Conservation (phyloP, 345 rosid species). For the Eutrema japonicum region DNA sequence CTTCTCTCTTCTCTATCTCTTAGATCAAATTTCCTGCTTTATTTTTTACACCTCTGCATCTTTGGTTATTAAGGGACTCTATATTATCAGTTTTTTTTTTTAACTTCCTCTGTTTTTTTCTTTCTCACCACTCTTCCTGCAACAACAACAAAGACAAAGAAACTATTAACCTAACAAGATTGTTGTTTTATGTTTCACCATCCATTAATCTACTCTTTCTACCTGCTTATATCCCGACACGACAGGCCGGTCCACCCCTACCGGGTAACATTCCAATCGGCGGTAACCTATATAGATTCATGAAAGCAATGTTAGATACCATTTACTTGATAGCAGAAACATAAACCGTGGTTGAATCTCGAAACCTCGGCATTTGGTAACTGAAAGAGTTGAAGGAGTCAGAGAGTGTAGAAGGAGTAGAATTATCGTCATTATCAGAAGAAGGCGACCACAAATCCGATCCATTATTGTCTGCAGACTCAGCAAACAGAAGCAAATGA, state of each 20-base stretch:
- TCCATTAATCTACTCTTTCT: slow-evolving; percentile 12
- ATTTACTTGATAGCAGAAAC: slow-evolving; percentile 14
- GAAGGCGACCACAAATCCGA: slow-evolving; percentile 42
- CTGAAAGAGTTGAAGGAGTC: slow-evolving; percentile 59
- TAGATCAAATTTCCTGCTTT: slow-evolving; percentile 36
- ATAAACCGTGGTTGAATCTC: slow-evolving; percentile 13
- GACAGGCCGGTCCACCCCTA: slow-evolving; percentile 82
- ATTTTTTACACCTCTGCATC: slow-evolving; percentile 41
- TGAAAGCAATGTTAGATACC: slow-evolving; percentile 19
- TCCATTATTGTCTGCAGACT: slow-evolving; percentile 37
- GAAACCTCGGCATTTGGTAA: slow-evolving; percentile 79
- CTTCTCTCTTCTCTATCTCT: slow-evolving; percentile 40
- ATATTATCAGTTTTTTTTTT: slow-evolving; percentile 39
- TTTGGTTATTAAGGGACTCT: slow-evolving; percentile 39
- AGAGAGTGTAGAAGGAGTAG: slow-evolving; percentile 47
- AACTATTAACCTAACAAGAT: slow-evolving; percentile 19
- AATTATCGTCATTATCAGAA: slow-evolving; percentile 50
- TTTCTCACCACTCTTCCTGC: slow-evolving; percentile 33
- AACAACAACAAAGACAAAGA: slow-evolving; percentile 10
- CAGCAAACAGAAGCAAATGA: slow-evolving; percentile 48
- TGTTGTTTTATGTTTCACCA: neutral
- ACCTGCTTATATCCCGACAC: slow-evolving; percentile 78
- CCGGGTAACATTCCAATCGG: slow-evolving; percentile 68
- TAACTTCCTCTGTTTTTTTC: slow-evolving; percentile 26
- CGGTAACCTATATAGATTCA: slow-evolving; percentile 44